Conservation (phyloP, 495 filamentous ascomycete species). For the Hypoxylon fragiforme region DNA sequence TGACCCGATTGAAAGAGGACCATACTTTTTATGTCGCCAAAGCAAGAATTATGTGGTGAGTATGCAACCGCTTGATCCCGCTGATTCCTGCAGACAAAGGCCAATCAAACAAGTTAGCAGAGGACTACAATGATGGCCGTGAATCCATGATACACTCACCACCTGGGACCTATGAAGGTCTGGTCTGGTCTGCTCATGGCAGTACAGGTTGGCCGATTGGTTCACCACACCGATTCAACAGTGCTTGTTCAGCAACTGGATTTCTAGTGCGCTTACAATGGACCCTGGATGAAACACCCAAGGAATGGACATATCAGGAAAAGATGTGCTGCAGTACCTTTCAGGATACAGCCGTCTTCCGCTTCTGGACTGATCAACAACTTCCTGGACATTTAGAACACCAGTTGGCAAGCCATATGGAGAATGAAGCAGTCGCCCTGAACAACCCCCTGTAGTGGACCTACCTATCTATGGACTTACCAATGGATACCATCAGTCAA, state of each 20-base stretch:
- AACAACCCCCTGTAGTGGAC: no score
- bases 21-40: neutral
- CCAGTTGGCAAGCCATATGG: no score
- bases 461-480: no score
- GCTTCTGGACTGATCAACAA: neutral
- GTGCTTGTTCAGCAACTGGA: neutral
- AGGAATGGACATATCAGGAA: neutral
- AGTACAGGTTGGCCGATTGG: slow-evolving; percentile 17
- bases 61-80: slow-evolving; percentile 5
- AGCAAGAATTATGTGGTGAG: slow-evolving; percentile 2
- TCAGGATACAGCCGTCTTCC: neutral
- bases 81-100: slow-evolving; percentile 16
- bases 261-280: neutral
- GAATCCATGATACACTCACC: slow-evolving; percentile 8
- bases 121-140: no score
- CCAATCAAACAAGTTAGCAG: neutral
- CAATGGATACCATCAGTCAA: no score
- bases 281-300: neutral
- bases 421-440: no score
- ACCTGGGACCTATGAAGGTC: no score
- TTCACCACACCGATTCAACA: neutral
- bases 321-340: no score
- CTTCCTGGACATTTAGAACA: no score
- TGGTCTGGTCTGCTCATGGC: slow-evolving; percentile 22
- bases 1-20: slow-evolving; percentile 1